Base-by-base conservation (phyloP, 345 rosid genomes). In the Viola odorata region DNA sequence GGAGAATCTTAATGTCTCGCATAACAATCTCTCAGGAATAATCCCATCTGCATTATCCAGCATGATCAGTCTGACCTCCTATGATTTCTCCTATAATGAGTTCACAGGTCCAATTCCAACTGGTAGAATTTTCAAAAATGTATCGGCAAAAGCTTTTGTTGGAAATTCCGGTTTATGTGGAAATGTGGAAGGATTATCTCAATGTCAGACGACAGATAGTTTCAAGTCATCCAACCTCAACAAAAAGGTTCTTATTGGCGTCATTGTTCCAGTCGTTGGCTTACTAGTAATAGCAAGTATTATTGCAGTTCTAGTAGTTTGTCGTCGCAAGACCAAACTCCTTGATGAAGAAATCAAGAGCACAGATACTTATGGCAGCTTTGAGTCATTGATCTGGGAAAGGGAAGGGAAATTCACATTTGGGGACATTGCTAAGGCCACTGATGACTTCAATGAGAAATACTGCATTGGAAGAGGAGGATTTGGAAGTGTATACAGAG, bases 161-260 rank as follows among this genome's bases (percentile, higher is more conserved):
- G 86, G 82, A 48, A 87, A 87, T 52, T n/a, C 77, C 1, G 88
- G 80, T 12, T 73, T 87, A 78, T 87, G 95, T 58, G 88, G 95
- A 48, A 57, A 82, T 37, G 66, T 63, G 13, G 56, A 11, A 16
- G 84, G 86, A 38, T 54, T 87, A 42, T 45, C 68, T 62, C 69
- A 73, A 53, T 86, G 94, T 42, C 42, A 17, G 17, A 41, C 7
- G 12, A 49, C 41, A 37, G 37, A 50, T 11, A 39, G 61, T 13
- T 50, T 57, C 7, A 76, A 59, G 45, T 78, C 85, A 23, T 64
- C 63, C 4, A 53, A 47, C 5, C 1, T 12, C 6, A 66, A 41
- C 23, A 75, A 40, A 61, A 78, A 49, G 62, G 56, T 78, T 49
- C 73, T 82, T 10, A 41, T 84, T 8, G 71, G 72, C 14, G 71